phyloP scores from a whole-genome alignment of 176 grass and related monocot species.

The Hsuehochloa calcarea region DNA sequence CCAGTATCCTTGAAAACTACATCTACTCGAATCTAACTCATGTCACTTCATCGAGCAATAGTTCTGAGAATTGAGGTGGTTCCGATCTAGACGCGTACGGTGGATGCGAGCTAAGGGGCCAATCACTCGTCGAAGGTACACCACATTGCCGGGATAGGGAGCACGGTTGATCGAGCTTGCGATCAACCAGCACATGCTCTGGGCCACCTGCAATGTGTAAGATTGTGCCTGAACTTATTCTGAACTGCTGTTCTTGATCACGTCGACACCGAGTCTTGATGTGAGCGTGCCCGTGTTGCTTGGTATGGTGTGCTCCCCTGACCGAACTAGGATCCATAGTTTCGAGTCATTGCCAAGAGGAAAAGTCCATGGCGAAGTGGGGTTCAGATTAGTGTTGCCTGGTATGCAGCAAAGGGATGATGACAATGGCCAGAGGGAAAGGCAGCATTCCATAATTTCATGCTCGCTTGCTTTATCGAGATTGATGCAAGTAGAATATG shows the following conservation, averaged over 20 bases:
- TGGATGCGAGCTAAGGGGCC: background rate
- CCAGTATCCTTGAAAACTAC: constrained; percentile 30
- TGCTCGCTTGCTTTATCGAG: background rate
- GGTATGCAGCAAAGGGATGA: constrained; percentile 6
- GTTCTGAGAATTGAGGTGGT: background rate
- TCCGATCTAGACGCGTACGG: background rate
- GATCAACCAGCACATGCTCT: constrained; percentile 33
- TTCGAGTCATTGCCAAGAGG: constrained; percentile 43
- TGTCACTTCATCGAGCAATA: background rate
- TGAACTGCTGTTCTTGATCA: constrained; percentile 40
- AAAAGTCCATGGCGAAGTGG: constrained; percentile 35
- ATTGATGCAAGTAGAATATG: constrained; percentile 18
- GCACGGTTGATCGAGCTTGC: constrained; percentile 2
- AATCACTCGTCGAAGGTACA: background rate
- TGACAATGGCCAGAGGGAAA: constrained; percentile 15
- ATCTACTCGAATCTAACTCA: background rate
- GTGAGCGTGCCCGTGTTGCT: background rate
- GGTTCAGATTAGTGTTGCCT: constrained; percentile 12
- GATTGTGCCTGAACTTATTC: constrained; percentile 48
- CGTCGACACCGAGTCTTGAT: background rate
- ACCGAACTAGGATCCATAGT: constrained; percentile 26
- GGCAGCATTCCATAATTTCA: background rate
- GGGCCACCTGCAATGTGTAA: constrained; percentile 41
- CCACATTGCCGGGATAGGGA: background rate
- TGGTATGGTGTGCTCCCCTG: background rate